Percentiles rank a stretch among this genome's conserved stretches.
phyloP scores from a whole-genome alignment of 169 alveolate genomes.

The Eimeria acervulina region DNA sequence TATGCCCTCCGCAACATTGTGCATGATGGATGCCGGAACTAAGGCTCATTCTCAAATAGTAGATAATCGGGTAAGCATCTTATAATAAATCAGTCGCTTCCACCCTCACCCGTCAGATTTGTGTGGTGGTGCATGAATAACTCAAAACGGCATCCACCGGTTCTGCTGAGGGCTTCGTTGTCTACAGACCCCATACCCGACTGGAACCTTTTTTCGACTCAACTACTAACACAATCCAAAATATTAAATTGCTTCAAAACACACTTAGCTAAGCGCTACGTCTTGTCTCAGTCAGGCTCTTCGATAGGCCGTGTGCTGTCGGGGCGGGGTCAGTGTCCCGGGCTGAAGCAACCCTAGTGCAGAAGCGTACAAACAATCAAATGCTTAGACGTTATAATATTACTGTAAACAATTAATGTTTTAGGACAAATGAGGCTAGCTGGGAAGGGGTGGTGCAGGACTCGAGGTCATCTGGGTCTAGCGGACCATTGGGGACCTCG shows the following conservation, averaged over 20 bases:
- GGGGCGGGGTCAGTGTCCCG: background rate
- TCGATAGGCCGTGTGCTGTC: background rate
- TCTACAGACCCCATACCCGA: background rate
- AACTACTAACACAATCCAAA: background rate
- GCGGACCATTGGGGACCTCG: constrained; percentile 63
- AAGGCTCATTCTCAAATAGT: background rate
- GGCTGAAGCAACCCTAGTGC: background rate
- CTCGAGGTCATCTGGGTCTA: constrained; percentile 1
- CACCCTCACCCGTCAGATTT: background rate
- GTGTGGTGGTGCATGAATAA: background rate
- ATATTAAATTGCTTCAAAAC: background rate
- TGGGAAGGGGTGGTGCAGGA: background rate
- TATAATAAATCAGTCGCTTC: background rate
- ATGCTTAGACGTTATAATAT: background rate
- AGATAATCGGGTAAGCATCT: background rate
- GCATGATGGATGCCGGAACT: background rate
- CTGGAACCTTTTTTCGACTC: background rate
- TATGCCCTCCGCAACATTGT: background rate
- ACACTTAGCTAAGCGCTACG: background rate
- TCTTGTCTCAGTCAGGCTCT: background rate
- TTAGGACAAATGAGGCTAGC: background rate
- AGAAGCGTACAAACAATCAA: background rate
- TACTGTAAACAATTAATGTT: background rate
- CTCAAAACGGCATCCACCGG: background rate
- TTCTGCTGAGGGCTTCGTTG: background rate